Conservation (phyloP, 2,329 filamentous ascomycete genomes). For the Fusarium sp. region DNA sequence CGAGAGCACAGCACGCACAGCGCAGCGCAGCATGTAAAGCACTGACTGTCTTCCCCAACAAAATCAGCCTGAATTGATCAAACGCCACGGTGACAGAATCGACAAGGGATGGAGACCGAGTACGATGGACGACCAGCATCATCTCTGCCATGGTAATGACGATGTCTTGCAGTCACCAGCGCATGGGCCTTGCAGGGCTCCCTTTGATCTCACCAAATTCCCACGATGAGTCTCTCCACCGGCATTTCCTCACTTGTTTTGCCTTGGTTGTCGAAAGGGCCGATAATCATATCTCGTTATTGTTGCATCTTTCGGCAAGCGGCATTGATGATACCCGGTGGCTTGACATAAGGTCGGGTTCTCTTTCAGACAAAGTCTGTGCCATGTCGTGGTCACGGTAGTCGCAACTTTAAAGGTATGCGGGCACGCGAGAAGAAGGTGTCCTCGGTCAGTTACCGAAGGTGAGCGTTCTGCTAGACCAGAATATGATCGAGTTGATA, state of each 20-base stretch:
- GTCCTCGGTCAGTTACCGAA: conserved; percentile 9
- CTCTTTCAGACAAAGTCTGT: background rate
- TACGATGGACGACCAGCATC: conserved; percentile 1
- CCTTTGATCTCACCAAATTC: conserved; percentile 15
- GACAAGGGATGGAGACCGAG: conserved; percentile 10
- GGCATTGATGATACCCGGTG: conserved; percentile 6
- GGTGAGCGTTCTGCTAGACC: background rate
- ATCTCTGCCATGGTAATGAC: conserved; percentile 2
- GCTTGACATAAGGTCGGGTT: background rate
- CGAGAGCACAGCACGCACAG: background rate
- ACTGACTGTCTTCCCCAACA: conserved; percentile 24
- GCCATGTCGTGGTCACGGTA: background rate
- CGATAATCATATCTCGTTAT: background rate
- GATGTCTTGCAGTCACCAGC: conserved; percentile 24
- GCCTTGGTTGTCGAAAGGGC: background rate
- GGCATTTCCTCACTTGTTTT: conserved; percentile 1
- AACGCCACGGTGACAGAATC: conserved; percentile 24
- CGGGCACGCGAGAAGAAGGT: background rate
- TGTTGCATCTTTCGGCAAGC: background rate
- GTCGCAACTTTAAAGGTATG: conserved; percentile 1
- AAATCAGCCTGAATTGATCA: conserved; percentile 21
- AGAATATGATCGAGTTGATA: background rate
- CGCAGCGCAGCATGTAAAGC: background rate
- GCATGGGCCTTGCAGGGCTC: conserved; percentile 4
- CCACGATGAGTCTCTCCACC: background rate